Percentiles rank a stretch among this genome's conserved stretches.
These are phyloP conservation scores for Parastagonospora nodorum DNA, from an alignment of 2,329 filamentous ascomycete species.

Conservation along the genomic window DNA sequence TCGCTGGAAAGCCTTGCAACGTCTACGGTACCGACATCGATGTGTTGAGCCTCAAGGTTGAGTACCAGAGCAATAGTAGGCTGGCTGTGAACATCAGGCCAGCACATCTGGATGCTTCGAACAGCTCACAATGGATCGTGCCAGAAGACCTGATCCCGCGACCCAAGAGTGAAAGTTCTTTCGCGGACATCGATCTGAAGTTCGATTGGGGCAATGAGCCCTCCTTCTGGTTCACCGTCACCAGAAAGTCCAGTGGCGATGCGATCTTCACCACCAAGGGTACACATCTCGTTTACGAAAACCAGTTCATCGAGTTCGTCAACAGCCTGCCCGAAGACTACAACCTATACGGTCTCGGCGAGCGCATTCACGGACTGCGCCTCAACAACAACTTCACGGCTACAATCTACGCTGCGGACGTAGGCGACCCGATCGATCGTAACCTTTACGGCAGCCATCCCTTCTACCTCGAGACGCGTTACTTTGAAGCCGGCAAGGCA, in stretches of 20 bases:
- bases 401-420: slow-evolving; percentile 71
- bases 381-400: slow-evolving; percentile 75
- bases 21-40: slow-evolving; percentile 78
- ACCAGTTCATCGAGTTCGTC: slow-evolving; percentile 78
- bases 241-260: slow-evolving; percentile 65
- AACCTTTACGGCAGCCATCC: slow-evolving; percentile 81
- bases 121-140: slow-evolving; percentile 70
- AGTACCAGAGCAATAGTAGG: slow-evolving; percentile 68
- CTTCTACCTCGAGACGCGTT: slow-evolving; percentile 79
- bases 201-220: slow-evolving; percentile 61
- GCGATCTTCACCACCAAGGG: slow-evolving; percentile 70
- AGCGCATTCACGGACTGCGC: slow-evolving; percentile 72
- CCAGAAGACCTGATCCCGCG: slow-evolving; percentile 66
- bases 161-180: slow-evolving; percentile 52
- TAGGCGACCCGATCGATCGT: slow-evolving; percentile 64
- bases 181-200: slow-evolving; percentile 53
- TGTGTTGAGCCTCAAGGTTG: slow-evolving; percentile 68
- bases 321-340: slow-evolving; percentile 71
- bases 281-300: slow-evolving; percentile 70
- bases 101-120: slow-evolving; percentile 63
- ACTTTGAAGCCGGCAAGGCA: slow-evolving; percentile 61
- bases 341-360: slow-evolving; percentile 76
- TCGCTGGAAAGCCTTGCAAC: slow-evolving; percentile 67
- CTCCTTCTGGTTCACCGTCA: slow-evolving; percentile 62
- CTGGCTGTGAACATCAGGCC: slow-evolving; percentile 74